Evolutionary conservation across 441 rosid genomes (phyloP), one percentile per base, ranked within the genome.

Genomic region (Gossypium schwendimanii): DNA sequence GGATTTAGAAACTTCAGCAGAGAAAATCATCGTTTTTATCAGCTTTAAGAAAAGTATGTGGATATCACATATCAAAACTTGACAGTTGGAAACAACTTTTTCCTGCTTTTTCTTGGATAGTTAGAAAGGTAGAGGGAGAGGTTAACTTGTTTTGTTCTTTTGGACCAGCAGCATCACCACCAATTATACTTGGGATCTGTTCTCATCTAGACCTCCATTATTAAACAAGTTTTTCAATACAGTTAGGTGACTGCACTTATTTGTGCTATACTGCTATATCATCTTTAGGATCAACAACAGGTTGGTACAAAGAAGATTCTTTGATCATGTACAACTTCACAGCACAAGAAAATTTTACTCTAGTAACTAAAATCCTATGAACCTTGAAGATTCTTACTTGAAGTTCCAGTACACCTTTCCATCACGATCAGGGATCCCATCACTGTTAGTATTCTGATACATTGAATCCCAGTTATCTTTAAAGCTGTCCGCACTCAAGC

Each of bases 391-490:
- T 64, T 73, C 93, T 92, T 86, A 94, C 99, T 92, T 89, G 85
- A 92, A 92, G 81, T 78, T 86, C 99, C 99, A 91, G 69, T 82
- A 75, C 45, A 85, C 87, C 63, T 81, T 76, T 84, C 99, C 99
- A 0, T 83, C 69, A 69, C 87, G 78, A 80, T 86, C 98, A 81
- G 97, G 98, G 77, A 92, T 89, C 63, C 98, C 96, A 50, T 90
- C 97, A 82, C 84, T 65, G 77, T 92, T 92, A 47, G 99, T 94
- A 70, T 86, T 82, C 78, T 87, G 92, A 80, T 94, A 94, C 69
- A 86, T 89, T 53, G 98, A 78, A 77, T 86, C 69, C 99, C 99
- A 92, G 79, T 92, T 95, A 71, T 95, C 87, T 85, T 81, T 88
- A 71, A 95, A 88, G 77, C 92, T 88, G 78, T 82, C 76, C 77